Evolutionary conservation across 805 yeast species (phyloP).

Genomic region (Candida chauliodis): DNA sequence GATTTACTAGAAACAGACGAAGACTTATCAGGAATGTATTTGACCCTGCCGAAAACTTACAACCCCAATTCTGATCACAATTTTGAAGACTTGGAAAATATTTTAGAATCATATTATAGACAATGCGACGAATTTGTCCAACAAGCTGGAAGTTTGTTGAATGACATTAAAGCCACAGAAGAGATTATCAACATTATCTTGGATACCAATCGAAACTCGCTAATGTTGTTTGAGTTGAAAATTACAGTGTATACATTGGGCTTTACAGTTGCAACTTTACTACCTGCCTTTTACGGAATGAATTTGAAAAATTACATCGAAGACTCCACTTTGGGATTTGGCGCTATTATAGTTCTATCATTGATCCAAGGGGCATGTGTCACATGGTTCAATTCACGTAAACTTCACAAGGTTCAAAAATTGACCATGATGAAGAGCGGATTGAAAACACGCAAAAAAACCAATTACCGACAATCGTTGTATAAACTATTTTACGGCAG

Average conservation of each 20-base stretch:
- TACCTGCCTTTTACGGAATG: slow-evolving; percentile 92
- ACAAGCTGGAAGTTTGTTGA: slow-evolving; percentile 76
- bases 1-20: slow-evolving; percentile 85
- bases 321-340: slow-evolving; percentile 63
- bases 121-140: slow-evolving; percentile 94
- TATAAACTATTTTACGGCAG: slow-evolving; percentile 25
- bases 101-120: slow-evolving; percentile 82
- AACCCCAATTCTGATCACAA: slow-evolving; percentile 23
- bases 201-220: slow-evolving; percentile 86
- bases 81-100: slow-evolving; percentile 78
- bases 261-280: slow-evolving; percentile 74
- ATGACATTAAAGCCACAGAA: slow-evolving; percentile 85
- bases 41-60: slow-evolving; percentile 41
- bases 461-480: background rate
- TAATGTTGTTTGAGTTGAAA: slow-evolving; percentile 82
- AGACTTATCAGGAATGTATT: slow-evolving; percentile 74
- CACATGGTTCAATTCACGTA: slow-evolving; percentile 53
- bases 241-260: slow-evolving; percentile 83
- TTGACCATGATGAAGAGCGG: slow-evolving; percentile 52
- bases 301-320: slow-evolving; percentile 75
- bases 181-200: slow-evolving; percentile 88
- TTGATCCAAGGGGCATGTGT: slow-evolving; percentile 51
- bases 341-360: slow-evolving; percentile 50
- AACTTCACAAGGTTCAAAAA: slow-evolving; percentile 58
- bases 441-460: slow-evolving; percentile 1